Evolutionary conservation across 371 early-diverging fungal genomes (phyloP).

Genomic region (Mortierella sp.): DNA sequence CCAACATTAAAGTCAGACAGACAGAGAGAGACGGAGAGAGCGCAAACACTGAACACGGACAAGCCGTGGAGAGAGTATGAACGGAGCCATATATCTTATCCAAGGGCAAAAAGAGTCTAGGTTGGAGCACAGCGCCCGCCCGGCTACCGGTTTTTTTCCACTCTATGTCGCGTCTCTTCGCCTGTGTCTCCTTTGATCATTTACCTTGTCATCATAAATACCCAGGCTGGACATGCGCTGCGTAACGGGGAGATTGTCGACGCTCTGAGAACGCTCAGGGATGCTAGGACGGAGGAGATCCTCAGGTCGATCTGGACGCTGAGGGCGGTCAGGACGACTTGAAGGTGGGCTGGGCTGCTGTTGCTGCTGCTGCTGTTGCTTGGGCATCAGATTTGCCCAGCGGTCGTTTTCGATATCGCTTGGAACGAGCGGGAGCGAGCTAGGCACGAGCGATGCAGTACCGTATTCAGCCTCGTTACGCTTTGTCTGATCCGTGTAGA

Average conservation of each 20-base stretch:
- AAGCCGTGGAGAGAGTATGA: conserved; percentile 1
- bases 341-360: conserved; percentile 25
- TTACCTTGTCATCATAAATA: conserved; percentile 46
- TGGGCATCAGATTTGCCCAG: conserved; percentile 50
- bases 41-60: conserved; percentile 15
- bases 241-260: conserved; percentile 34
- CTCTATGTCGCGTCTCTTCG: neutral
- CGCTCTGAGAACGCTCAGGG: conserved; percentile 32
- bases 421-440: conserved; percentile 28
- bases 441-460: conserved; percentile 32
- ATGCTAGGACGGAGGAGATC: conserved; percentile 40
- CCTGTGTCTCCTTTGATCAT: conserved; percentile 5
- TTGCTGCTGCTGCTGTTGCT: conserved; percentile 9
- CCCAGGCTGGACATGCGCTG: conserved; percentile 49
- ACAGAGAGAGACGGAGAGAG: conserved; percentile 7
- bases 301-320: conserved; percentile 37
- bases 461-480: conserved; percentile 64
- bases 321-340: conserved; percentile 45
- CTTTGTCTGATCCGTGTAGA: conserved; percentile 88
- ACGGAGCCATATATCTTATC: neutral
- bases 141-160: neutral
- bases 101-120: neutral
- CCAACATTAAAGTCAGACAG: neutral
- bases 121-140: neutral
- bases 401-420: conserved; percentile 43